Base-by-base conservation (phyloP, 208 protist species). In the Phytomonas francai region DNA sequence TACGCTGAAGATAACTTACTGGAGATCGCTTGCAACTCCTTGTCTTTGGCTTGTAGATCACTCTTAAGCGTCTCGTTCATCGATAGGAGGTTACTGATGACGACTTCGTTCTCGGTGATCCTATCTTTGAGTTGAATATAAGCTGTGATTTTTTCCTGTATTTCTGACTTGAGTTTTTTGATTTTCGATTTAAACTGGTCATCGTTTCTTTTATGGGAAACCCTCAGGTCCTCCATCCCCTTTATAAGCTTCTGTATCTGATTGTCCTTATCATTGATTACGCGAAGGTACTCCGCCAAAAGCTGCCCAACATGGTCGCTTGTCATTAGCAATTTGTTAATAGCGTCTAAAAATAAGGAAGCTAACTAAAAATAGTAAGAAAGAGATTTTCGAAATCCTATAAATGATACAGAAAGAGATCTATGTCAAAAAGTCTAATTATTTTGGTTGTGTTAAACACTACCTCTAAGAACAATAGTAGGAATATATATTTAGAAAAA, bases 191-290 rank as follows among this genome's bases (percentile, higher is more conserved):
- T 75, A 54, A 67, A 57, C 0, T 22, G 59, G 12, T 84, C 80
- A 32, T 87, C 79, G 28, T 45, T 11, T 31, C 78, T 73, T 59
- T 74, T 72, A 1, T 69, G 56, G 2, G 73, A 73, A 12, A 73
- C 34, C 11, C 80, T 73, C 16, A 74, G 71, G 22, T 83, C 75
- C 56, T 94, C 81, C 32, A 81, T 59, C 27, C 75, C 75, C 27
- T 79, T 74, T 16, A 89, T 75, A 8, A 92, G 68, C 2, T 68
- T 67, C 30, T 91, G 85, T 28, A 94, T 77, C 57, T 86, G 80
- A 62, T 82, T 78, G 70, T 95, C 90, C 76, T 95, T 95, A 65
- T 80, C 71, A 71, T 95, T 93, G 57, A 95, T 92, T 12, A 93
- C 82, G 9, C 86, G 85, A 6, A 95, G 72, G 70, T 95, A 95